Percentiles rank a stretch among this genome's conserved stretches.
These are phyloP conservation scores for Ascoidea rubescens DNA, from an alignment of 805 yeast species.

Conservation along the genomic window DNA sequence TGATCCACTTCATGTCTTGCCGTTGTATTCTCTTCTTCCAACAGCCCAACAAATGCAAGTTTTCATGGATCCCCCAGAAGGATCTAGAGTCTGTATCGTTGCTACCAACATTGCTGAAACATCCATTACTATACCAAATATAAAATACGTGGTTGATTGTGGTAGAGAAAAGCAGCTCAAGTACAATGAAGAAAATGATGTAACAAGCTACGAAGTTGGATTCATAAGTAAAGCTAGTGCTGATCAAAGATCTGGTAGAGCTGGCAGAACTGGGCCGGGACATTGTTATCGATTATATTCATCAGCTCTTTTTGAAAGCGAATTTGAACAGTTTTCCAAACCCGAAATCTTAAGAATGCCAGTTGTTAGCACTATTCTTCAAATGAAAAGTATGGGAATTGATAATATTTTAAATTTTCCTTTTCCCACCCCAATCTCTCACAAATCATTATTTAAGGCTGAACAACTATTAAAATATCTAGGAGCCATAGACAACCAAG, in stretches of 20 bases:
- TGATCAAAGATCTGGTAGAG: constrained; percentile 91
- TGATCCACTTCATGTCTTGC: constrained; percentile 82
- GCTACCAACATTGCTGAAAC: constrained; percentile 99
- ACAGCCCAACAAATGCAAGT: constrained; percentile 91
- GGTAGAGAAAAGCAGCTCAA: constrained; percentile 88
- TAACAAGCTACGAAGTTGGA: constrained; percentile 79
- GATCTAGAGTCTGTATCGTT: constrained; percentile 71
- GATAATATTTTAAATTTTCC: constrained; percentile 86
- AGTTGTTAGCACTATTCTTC: constrained; percentile 86
- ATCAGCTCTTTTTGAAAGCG: constrained; percentile 85
- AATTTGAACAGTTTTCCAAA: constrained; percentile 64
- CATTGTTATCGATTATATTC: constrained; percentile 88
- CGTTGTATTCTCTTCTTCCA: constrained; percentile 86
- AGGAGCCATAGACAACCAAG: constrained; percentile 58
- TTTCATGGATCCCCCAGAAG: constrained; percentile 65
- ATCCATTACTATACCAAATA: constrained; percentile 90
- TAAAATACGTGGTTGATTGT: constrained; percentile 87
- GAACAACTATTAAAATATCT: constrained; percentile 51
- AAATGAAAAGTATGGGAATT: constrained; percentile 96
- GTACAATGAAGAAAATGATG: constrained; percentile 72
- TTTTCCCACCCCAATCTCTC: constrained; percentile 87
- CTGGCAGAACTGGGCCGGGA: constrained; percentile 98
- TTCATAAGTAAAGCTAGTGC: constrained; percentile 96
- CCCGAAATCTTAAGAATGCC: constrained; percentile 96
- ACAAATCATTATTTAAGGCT: constrained; percentile 44